Evolutionary conservation across 2,329 filamentous ascomycete genomes (phyloP).

Genomic region (Penicillium nordicum): DNA sequence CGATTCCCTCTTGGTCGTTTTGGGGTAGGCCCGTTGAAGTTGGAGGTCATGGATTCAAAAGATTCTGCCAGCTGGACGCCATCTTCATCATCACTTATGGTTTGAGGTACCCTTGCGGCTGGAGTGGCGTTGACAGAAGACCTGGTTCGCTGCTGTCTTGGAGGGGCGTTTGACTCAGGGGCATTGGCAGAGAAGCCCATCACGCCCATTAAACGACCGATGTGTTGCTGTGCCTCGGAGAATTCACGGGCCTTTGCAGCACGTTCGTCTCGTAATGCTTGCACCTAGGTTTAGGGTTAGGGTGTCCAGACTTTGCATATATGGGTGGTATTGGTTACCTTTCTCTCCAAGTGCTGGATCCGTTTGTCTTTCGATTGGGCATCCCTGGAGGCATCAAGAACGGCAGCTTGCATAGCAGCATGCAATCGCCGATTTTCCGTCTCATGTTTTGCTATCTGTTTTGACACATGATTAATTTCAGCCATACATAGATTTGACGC

Average conservation of each 20-base stretch:
- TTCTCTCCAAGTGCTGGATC: conserved; percentile 33
- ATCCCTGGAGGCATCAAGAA: conserved; percentile 25
- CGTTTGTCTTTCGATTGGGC: conserved; percentile 31
- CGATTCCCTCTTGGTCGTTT: conserved; percentile 29
- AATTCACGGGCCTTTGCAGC: conserved; percentile 39
- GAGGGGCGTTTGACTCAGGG: conserved; percentile 10
- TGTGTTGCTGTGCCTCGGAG: conserved; percentile 40
- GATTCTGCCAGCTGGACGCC: conserved; percentile 20
- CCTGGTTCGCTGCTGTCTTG: conserved; percentile 18
- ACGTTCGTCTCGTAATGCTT: conserved; percentile 35
- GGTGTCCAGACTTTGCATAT: background rate
- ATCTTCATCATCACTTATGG: conserved; percentile 19
- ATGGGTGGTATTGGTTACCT: conserved; percentile 18
- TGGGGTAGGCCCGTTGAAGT: conserved; percentile 21
- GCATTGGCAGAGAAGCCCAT: conserved; percentile 35
- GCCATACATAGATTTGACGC: background rate
- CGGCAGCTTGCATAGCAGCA: conserved; percentile 24
- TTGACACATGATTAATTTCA: background rate
- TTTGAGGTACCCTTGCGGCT: conserved; percentile 8
- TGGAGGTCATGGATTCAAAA: conserved; percentile 20
- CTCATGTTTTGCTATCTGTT: conserved; percentile 24
- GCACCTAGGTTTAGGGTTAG: conserved; percentile 24
- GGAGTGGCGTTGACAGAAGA: conserved; percentile 13
- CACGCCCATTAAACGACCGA: conserved; percentile 37
- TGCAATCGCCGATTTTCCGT: conserved; percentile 28